Conservation (phyloP, 495 filamentous ascomycete genomes). For the Xylaria curta region DNA sequence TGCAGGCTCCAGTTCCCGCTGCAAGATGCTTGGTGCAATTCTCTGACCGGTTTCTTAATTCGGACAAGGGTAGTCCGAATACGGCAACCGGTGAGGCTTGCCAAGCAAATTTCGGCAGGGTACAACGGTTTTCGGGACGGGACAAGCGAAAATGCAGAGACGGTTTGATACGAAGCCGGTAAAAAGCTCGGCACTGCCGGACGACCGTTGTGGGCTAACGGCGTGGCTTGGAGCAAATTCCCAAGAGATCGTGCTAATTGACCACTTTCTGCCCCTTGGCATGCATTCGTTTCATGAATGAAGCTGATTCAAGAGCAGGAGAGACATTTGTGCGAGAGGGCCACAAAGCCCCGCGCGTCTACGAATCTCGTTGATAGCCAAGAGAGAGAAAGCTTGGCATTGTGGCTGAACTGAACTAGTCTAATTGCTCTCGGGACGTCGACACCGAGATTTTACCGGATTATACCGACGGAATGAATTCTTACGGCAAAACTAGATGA, state of each 20-base stretch:
- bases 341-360: background rate
- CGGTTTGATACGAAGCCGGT: conserved; percentile 17
- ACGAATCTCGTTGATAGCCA: conserved; percentile 11
- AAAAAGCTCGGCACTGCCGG: conserved; percentile 20
- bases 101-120: conserved; percentile 23
- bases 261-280: background rate
- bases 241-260: conserved; percentile 15
- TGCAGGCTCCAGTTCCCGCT: conserved; percentile 20
- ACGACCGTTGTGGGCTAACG: conserved; percentile 7
- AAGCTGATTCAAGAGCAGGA: conserved; percentile 6
- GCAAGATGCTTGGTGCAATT: conserved; percentile 25
- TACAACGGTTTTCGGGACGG: conserved; percentile 27
- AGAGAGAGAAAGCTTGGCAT: conserved; percentile 15
- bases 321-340: background rate
- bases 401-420: conserved; percentile 3
- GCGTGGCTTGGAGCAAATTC: conserved; percentile 5
- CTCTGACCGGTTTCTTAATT: conserved; percentile 25
- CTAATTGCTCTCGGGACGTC: conserved; percentile 3
- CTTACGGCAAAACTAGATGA: background rate
- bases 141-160: conserved; percentile 18
- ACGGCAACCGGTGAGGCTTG: conserved; percentile 21
- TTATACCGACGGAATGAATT: background rate
- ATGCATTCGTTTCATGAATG: background rate
- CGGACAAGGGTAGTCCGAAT: conserved; percentile 1
- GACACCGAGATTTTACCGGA: conserved; percentile 13